phyloP scores from a whole-genome alignment of 108 stramenopile genomes.

The Cyclotella cryptica region DNA sequence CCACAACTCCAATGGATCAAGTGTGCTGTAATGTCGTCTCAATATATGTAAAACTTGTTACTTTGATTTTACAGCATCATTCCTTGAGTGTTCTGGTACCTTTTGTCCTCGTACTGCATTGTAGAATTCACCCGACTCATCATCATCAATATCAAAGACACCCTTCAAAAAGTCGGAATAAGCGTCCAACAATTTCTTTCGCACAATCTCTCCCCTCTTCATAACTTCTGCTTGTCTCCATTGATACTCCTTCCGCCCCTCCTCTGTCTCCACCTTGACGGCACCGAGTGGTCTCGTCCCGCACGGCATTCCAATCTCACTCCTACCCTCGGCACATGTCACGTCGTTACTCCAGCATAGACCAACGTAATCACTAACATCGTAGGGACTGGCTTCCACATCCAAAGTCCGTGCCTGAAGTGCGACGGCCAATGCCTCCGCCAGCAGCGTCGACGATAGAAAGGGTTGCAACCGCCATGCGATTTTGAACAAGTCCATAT shows the following conservation, averaged over 20 bases:
- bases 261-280: slow-evolving; percentile 85
- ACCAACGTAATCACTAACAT: slow-evolving; percentile 65
- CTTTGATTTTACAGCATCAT: no score
- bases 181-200: slow-evolving; percentile 57
- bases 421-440: slow-evolving; percentile 67
- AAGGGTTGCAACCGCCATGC: slow-evolving; percentile 79
- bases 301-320: neutral
- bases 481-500: slow-evolving; percentile 96
- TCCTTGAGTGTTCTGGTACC: neutral
- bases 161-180: slow-evolving; percentile 59
- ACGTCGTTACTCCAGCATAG: slow-evolving; percentile 2
- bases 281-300: slow-evolving; percentile 33
- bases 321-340: neutral
- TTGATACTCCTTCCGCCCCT: slow-evolving; percentile 82
- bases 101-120: neutral
- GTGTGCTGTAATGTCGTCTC: no score
- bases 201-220: slow-evolving; percentile 62
- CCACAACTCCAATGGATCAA: no score
- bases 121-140: neutral
- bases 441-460: slow-evolving; percentile 64
- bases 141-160: slow-evolving; percentile 52
- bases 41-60: no score
- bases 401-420: slow-evolving; percentile 83
- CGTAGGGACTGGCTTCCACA: slow-evolving; percentile 94
- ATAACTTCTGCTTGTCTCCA: slow-evolving; percentile 63